phyloP scores from a whole-genome alignment of 805 yeast species.

The Priceomyces fermenticarens region DNA sequence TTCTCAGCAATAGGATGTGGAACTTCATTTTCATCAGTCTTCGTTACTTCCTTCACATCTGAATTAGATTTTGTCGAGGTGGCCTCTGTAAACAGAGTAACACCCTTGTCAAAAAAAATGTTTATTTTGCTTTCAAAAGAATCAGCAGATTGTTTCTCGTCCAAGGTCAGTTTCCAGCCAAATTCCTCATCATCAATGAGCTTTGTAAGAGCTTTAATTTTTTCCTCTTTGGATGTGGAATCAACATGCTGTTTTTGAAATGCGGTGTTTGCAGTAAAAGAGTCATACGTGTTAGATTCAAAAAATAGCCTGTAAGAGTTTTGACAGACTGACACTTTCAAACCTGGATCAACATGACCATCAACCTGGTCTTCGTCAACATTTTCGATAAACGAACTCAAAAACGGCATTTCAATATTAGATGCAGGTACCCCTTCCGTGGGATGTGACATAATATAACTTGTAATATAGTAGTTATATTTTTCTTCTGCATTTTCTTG shows the following conservation, averaged over 20 bases:
- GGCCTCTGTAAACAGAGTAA: conserved; percentile 21
- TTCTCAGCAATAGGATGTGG: conserved; percentile 7
- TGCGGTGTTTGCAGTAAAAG: conserved; percentile 61
- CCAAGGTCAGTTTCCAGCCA: conserved; percentile 54
- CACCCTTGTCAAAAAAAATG: conserved; percentile 39
- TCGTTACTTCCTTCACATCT: conserved; percentile 6
- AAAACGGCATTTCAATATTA: conserved; percentile 74
- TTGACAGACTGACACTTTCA: conserved; percentile 75
- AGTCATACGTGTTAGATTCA: conserved; percentile 76
- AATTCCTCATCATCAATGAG: conserved; percentile 47
- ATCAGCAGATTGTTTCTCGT: conserved; percentile 34
- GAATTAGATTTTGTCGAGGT: conserved; percentile 8
- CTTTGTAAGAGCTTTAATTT: conserved; percentile 29
- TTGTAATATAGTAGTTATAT: conserved; percentile 92
- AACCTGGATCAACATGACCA: conserved; percentile 64
- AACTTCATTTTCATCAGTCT: conserved; percentile 9
- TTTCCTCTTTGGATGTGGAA: conserved; percentile 22
- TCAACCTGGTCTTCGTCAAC: conserved; percentile 56
- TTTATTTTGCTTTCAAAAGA: conserved; percentile 27
- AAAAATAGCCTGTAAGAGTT: conserved; percentile 79
- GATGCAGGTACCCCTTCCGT: conserved; percentile 91
- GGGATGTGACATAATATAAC: conserved; percentile 91
- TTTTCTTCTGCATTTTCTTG: conserved; percentile 74
- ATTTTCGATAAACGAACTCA: conserved; percentile 54
- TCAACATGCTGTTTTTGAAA: conserved; percentile 37